Evolutionary conservation across 2,329 filamentous ascomycete genomes (phyloP), one percentile per base, ranked within the genome.

Genomic region (Colletotrichum sidae): DNA sequence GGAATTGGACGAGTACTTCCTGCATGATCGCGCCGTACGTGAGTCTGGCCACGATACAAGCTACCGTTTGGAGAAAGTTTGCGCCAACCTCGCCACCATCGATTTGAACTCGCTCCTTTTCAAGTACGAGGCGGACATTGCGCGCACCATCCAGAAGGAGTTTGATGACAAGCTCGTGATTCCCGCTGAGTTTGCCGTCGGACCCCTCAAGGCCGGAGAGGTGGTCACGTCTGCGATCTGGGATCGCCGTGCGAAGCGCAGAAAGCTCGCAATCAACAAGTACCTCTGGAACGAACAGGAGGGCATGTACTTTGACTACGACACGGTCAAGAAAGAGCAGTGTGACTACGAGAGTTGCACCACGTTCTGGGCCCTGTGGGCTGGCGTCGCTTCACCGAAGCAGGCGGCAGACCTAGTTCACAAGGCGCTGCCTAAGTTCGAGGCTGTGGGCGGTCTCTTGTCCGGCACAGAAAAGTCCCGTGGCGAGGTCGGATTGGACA

Each of bases 221-320:
- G 80, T 92, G 47, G 92, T 97, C 75, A 91, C 91, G 2, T 97
- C 95, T 1, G 90, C 94, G 1, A 84, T 88, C 52, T 99, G 96
- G 96, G 94, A 97, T 75, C 92, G 94, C 45, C 91, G 94, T 44
- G 93, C 94, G 51, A 92, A 91, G 80, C 88, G 90, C 72, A 90
- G 96, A 73, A 95, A 96, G 83, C 83, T 90, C 70, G 89, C 89
- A 8, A 96, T 98, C 72, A 92, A 98, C 79, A 96, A 94, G 80
- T 93, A 96, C 74, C 88, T 97, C 76, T 99, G 96, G 96, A 92
- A 96, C 75, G 91, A 95, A 70, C 84, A 92, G 70, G 89, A 92
- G 75, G 95, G 95, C 64, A 97, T 98, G 92, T 99, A 93, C 83
- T 98, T 98, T 75, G 96, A 99, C 79, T 99, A 98, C 78, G 87